Evolutionary conservation across 2,329 filamentous ascomycete genomes (phyloP), one percentile per base, ranked within the genome.

Genomic region (Cladosporium phlei): DNA sequence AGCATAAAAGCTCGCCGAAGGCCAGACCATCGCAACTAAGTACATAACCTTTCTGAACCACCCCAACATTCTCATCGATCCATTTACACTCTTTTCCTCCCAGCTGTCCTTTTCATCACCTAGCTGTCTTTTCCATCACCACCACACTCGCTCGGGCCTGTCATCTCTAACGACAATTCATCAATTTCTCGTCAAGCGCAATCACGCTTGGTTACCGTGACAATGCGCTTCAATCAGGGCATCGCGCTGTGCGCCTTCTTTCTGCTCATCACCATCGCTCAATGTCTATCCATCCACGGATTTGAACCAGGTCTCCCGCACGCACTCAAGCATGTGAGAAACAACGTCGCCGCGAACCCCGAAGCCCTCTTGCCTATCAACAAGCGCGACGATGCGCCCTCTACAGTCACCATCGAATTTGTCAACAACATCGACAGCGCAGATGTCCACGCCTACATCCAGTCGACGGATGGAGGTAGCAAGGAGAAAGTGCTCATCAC

Each of bases 351-450:
- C 17, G 24, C 19, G 6, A 5, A 22, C 5, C 16, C 22, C 5
- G 16, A 16, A 11, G 24, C 16, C 8, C 27, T 19, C 4, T 11
- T 39, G 10, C n/a, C n/a, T n/a, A n/a, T n/a, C n/a, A 16, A 10
- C 10, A 25, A 19, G 16, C 37, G 37, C 25, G 37, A 29, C 17
- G n/a, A 16, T n/a, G 10, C 32, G 22, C 16, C 32, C 9, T 17
- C 9, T 6, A 11, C 42, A 2, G 17, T 45, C 17, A n/a, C 42
- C 1, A 45, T 56, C 9, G 50, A 50, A 3, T 53, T 74, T 3
- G 58, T 70, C 52, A 74, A 74, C 53, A 72, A 71, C 49, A 63
- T 68, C 29, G 48, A 50, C 9, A 64, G 60, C 3, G 47, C 52
- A 0, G 58, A 51, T 16, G 47, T 73, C 46, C 69, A 66, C 34